A percentile compares a stretch with the other conserved stretches of the same genome.
phyloP scores from a whole-genome alignment of 129 eudicot genomes.

The Artemisia argyi region DNA sequence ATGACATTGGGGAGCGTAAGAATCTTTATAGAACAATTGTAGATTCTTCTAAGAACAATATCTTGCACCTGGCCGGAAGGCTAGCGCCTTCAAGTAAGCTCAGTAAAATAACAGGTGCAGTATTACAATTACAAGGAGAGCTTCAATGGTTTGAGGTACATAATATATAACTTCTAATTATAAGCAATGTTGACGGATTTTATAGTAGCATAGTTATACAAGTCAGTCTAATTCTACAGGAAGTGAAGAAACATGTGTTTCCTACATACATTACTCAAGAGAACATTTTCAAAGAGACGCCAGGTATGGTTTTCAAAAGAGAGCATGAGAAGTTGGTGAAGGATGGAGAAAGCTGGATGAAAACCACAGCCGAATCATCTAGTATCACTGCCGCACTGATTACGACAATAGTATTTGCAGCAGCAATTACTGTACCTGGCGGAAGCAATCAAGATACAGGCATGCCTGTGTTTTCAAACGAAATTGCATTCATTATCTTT shows the following conservation, averaged over 20 bases:
- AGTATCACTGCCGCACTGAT: slow-evolving; percentile 25
- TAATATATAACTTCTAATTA: background rate
- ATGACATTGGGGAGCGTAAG: slow-evolving; percentile 4
- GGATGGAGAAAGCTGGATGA: slow-evolving; percentile 34
- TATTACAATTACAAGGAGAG: slow-evolving; percentile 33
- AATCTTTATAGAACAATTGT: background rate
- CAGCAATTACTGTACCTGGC: slow-evolving; percentile 31
- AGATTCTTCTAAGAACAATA: slow-evolving; percentile 27
- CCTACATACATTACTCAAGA: slow-evolving; percentile 19
- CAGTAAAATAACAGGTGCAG: slow-evolving; percentile 18
- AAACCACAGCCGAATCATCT: slow-evolving; percentile 25
- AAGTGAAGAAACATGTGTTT: slow-evolving; percentile 15
- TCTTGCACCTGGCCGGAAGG: slow-evolving; percentile 29
- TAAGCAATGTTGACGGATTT: too few relatives aligned
- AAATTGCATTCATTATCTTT: slow-evolving; percentile 23
- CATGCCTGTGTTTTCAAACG: background rate
- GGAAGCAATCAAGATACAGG: slow-evolving; percentile 17
- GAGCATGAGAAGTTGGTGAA: slow-evolving; percentile 17
- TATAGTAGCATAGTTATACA: background rate
- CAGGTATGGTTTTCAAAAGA: slow-evolving; percentile 20
- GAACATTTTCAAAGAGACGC: slow-evolving; percentile 27
- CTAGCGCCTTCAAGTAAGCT: slow-evolving; percentile 16
- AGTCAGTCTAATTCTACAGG: slow-evolving; percentile 5
- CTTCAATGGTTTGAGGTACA: slow-evolving; percentile 34
- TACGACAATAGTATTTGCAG: slow-evolving; percentile 32